Evolutionary conservation across 768 basidiomycete genomes (phyloP).

Genomic region (Thelephora ganbajun): DNA sequence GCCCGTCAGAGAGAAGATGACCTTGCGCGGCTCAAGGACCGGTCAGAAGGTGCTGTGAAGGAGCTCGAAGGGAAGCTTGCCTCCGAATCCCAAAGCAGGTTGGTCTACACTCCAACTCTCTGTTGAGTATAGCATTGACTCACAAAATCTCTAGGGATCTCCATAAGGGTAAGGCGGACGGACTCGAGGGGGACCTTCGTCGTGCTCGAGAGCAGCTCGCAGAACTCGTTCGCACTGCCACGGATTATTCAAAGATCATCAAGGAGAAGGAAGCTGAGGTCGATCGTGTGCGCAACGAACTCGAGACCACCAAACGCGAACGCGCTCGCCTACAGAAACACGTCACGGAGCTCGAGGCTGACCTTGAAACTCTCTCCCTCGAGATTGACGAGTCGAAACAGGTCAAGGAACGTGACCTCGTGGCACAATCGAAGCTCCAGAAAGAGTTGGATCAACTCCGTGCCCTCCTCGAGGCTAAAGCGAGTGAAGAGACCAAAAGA

Average conservation of each 20-base stretch:
- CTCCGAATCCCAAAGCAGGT: constrained; percentile 55
- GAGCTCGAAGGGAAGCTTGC: constrained; percentile 64
- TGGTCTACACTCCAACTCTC: constrained; percentile 12
- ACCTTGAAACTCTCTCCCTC: constrained; percentile 48
- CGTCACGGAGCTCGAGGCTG: constrained; percentile 52
- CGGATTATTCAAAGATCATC: constrained; percentile 63
- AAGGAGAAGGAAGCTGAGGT: constrained; percentile 67
- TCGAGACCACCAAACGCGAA: constrained; percentile 40
- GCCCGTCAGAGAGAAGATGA: constrained; percentile 73
- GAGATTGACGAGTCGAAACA: constrained; percentile 48
- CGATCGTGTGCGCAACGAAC: constrained; percentile 34
- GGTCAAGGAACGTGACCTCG: constrained; percentile 32
- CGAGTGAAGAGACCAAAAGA: constrained; percentile 73
- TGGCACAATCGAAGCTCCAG: constrained; percentile 48
- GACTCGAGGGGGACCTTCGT: constrained; percentile 53
- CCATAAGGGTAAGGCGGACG: constrained; percentile 41
- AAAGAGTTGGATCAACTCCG: constrained; percentile 81
- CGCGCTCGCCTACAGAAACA: constrained; percentile 41
- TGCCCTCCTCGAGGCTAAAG: constrained; percentile 69
- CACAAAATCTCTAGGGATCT: constrained; percentile 34
- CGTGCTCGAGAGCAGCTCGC: constrained; percentile 64
- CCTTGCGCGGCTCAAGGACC: constrained; percentile 55
- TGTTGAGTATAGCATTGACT: neutral
- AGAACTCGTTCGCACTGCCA: constrained; percentile 63
- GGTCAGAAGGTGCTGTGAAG: constrained; percentile 45